Base-by-base conservation (phyloP, 179 eudicot genomes). In the Beta lomatogona region DNA sequence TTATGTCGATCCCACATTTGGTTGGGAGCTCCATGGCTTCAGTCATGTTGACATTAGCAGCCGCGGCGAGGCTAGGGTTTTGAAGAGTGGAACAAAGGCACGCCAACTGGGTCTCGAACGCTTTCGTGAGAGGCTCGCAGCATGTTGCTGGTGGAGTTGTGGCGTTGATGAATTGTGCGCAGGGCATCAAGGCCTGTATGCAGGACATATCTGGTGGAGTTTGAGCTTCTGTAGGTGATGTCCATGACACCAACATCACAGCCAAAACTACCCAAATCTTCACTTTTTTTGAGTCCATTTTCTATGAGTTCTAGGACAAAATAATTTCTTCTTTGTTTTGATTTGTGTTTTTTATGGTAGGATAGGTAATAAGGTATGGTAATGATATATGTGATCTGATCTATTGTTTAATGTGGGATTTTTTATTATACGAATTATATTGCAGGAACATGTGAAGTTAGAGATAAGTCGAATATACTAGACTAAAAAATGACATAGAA, bases 41-140 rank as follows among this genome's bases (percentile, higher is more conserved):
- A 6, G 82, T 79, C 53, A 74, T 19, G 25, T 79, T 68, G 13
- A 73, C 3, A 12, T 64, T 36, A 41, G 57, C 48, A 28, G 71
- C 52, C 1, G 45, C 12, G 0, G 52, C 41, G 14, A 67, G 46
- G 22, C 31, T 28, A 10, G 66, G 19, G 77, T 83, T 46, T 6
- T 66, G 25, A 21, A 59, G 69, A 41, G 63, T 44, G 10, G 77
- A 31, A 36, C 86, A 83, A 1, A 79, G 77, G 12, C 86, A 83
- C 0, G 75, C 9, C 57, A 83, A 70, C 52, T 81, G 44, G 7
- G n/a, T 75, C 9, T 68, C 7, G 3, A 79, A 6, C n/a, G 80
- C 83, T 1, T 3, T 7, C 58, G 3, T 50, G 6, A 83, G 83
- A 9, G 80, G 83, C 7, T 1, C 44, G 50, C 86, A 83, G 59